Evolutionary conservation across 495 filamentous ascomycete genomes (phyloP).

Genomic region (Aspergillus ellipticus): DNA sequence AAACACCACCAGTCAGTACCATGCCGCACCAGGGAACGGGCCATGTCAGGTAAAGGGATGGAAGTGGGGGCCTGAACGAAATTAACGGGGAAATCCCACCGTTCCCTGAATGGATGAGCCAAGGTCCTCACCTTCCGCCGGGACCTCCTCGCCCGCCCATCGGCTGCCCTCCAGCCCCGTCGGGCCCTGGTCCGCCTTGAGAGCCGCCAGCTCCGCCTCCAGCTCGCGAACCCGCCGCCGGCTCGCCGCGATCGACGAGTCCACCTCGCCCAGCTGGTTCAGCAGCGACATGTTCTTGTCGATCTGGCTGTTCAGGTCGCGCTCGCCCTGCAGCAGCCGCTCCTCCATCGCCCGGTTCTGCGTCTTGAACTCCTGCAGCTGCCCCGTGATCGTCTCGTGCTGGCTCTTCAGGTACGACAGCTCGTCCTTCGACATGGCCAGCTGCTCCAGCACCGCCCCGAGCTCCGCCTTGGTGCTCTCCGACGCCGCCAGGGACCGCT

Average conservation of each 20-base stretch:
- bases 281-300: constrained; percentile 49
- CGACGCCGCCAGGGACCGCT: constrained; percentile 29
- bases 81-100: constrained; percentile 47
- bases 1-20: constrained; percentile 18
- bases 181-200: constrained; percentile 34
- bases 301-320: constrained; percentile 42
- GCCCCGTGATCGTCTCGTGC: constrained; percentile 24
- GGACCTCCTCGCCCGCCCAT: constrained; percentile 39
- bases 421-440: constrained; percentile 34
- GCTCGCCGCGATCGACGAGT: constrained; percentile 34
- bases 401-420: constrained; percentile 31
- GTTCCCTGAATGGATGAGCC: constrained; percentile 53
- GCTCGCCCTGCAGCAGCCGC: constrained; percentile 34
- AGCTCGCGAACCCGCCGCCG: constrained; percentile 44
- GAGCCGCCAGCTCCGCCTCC: constrained; percentile 41
- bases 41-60: constrained; percentile 34
- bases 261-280: constrained; percentile 41
- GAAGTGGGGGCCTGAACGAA: constrained; percentile 33
- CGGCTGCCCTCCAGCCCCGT: constrained; percentile 37
- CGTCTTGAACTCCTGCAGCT: constrained; percentile 31
- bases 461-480: constrained; percentile 32
- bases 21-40: constrained; percentile 14
- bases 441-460: constrained; percentile 31
- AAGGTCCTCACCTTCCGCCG: constrained; percentile 51
- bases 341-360: constrained; percentile 35